These are phyloP conservation scores for grape (Vitis vinifera) DNA, from an alignment of 164 flowering plant genomes.

Conservation along the genomic window DNA sequence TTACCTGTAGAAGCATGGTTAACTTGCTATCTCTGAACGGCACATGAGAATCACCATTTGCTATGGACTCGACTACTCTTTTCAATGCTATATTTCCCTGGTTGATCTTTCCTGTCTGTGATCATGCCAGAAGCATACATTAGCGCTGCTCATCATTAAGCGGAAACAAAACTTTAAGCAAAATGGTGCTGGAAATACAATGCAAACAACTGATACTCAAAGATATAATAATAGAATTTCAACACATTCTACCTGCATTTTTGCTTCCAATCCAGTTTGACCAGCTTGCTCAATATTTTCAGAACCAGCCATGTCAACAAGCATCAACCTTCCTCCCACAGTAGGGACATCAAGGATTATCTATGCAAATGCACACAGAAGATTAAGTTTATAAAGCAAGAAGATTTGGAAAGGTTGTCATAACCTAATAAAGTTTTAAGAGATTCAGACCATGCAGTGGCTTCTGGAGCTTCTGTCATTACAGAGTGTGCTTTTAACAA, in stretches of 20 bases:
- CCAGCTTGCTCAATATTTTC: conserved; percentile 99
- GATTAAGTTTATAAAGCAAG: neutral
- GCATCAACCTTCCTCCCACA: conserved; percentile 94
- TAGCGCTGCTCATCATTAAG: neutral
- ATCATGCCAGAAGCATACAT: conserved; percentile 10
- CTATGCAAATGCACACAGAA: conserved; percentile 33
- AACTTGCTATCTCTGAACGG: conserved; percentile 97
- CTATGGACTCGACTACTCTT: conserved; percentile 97
- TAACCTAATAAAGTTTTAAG: neutral
- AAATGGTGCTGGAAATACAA: too few relatives aligned
- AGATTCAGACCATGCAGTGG: conserved; percentile 84
- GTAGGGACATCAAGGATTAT: conserved; percentile 92
- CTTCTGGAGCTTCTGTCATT: conserved; percentile 97
- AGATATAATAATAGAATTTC: neutral
- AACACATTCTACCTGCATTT: conserved; percentile 73
- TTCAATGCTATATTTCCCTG: conserved; percentile 95
- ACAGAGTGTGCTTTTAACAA: conserved; percentile 81
- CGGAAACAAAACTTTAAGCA: neutral
- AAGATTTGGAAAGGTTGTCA: neutral
- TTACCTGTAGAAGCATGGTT: conserved; percentile 97
- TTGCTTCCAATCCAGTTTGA: conserved; percentile 90
- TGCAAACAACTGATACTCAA: neutral
- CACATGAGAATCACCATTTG: conserved; percentile 96
- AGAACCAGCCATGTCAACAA: conserved; percentile 99
- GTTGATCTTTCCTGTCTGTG: conserved; percentile 92